Conservation (phyloP, 768 basidiomycete species). For the Mycena vitilis region DNA sequence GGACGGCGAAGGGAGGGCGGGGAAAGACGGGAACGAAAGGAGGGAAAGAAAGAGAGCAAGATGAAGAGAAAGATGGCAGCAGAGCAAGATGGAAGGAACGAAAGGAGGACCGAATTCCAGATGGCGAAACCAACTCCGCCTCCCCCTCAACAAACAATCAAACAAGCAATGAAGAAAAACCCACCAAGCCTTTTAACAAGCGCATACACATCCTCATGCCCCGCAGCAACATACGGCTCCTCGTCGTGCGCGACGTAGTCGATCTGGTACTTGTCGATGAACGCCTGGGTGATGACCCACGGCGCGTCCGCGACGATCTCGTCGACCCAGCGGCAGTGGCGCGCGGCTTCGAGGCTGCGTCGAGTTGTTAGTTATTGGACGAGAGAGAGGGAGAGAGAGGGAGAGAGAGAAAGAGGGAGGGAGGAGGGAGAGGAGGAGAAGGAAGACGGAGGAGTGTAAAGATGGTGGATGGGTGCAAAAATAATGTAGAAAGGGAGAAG, state of each 20-base stretch:
- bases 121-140: too few relatives aligned
- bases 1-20: too few relatives aligned
- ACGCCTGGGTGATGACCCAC: conserved; percentile 87
- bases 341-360: conserved; percentile 92
- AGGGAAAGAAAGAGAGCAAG: too few relatives aligned
- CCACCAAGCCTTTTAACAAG: conserved; percentile 84
- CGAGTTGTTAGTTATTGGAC: too few relatives aligned
- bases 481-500: too few relatives aligned
- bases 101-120: too few relatives aligned
- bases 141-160: too few relatives aligned
- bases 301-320: conserved; percentile 92
- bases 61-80: conserved; percentile 36
- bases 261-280: conserved; percentile 86
- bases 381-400: too few relatives aligned
- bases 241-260: conserved; percentile 99
- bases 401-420: too few relatives aligned
- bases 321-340: conserved; percentile 98
- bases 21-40: too few relatives aligned
- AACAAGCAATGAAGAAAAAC: conserved; percentile 37
- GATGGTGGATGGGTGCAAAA: neutral
- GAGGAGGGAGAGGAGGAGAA: too few relatives aligned
- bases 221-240: conserved; percentile 83
- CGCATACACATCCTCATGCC: conserved; percentile 86
- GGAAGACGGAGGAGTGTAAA: too few relatives aligned
- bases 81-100: neutral